These are phyloP conservation scores for Neohortaea acidophila DNA, from an alignment of 495 filamentous ascomycete species.

Conservation along the genomic window DNA sequence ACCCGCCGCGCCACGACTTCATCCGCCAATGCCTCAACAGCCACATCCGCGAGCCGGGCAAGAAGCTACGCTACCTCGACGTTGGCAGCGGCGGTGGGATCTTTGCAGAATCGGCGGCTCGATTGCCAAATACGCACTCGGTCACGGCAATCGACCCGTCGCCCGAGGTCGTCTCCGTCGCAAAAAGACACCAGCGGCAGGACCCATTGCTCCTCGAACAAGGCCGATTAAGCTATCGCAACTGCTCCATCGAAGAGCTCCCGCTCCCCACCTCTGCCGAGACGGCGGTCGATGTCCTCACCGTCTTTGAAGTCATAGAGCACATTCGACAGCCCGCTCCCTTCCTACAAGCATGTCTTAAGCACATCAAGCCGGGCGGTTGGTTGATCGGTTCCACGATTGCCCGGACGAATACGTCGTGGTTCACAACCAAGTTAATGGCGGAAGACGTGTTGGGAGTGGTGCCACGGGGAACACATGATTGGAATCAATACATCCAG, in stretches of 20 bases:
- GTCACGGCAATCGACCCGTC: constrained; percentile 82
- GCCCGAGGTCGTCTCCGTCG: constrained; percentile 60
- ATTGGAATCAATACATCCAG: constrained; percentile 91
- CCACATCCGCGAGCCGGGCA: not conserved
- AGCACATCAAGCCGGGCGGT: constrained; percentile 73
- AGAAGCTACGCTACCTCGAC: constrained; percentile 58
- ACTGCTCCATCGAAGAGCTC: constrained; percentile 55
- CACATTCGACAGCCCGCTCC: constrained; percentile 58
- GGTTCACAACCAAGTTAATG: constrained; percentile 78
- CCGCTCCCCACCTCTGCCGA: constrained; percentile 27
- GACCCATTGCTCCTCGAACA: constrained; percentile 44
- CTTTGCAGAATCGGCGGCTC: constrained; percentile 81
- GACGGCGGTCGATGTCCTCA: constrained; percentile 51
- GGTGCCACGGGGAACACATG: constrained; percentile 84
- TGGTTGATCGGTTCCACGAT: constrained; percentile 90
- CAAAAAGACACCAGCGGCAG: constrained; percentile 51
- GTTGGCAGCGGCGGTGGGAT: constrained; percentile 94
- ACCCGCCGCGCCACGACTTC: constrained; percentile 88
- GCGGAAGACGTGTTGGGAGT: constrained; percentile 80
- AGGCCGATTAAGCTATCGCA: constrained; percentile 52
- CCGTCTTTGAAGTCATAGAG: constrained; percentile 87
- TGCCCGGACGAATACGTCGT: constrained; percentile 70
- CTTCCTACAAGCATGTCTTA: constrained; percentile 53
- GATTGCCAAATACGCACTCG: constrained; percentile 45
- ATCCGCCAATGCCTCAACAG: constrained; percentile 32